phyloP scores from a whole-genome alignment of 306 rosid species.

The Calophaca sinica region DNA sequence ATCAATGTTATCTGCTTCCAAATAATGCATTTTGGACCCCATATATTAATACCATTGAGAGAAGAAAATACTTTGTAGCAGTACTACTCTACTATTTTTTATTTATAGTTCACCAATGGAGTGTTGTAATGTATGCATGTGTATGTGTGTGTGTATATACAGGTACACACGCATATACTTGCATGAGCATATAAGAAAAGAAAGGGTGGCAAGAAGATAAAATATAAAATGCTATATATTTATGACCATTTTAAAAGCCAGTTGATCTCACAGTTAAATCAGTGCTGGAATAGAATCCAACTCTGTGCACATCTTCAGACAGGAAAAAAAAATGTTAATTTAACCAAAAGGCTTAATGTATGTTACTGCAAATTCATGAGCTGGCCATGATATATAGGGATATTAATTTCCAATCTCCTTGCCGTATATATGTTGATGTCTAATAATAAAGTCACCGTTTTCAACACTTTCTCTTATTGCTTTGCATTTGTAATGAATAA shows the following conservation, averaged over 20 bases:
- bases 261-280: slow-evolving; percentile 51
- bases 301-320: slow-evolving; percentile 38
- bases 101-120: slow-evolving; percentile 32
- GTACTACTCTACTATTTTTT: not conserved
- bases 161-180: slow-evolving; percentile 13
- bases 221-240: slow-evolving; percentile 39
- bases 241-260: slow-evolving; percentile 34
- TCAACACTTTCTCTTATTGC: too few species aligned
- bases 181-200: slow-evolving; percentile 14
- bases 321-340: slow-evolving; percentile 37
- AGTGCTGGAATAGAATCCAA: slow-evolving; percentile 43
- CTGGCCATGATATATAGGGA: slow-evolving; percentile 35
- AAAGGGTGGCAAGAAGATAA: slow-evolving; percentile 44
- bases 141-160: not conserved
- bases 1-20: slow-evolving; percentile 59
- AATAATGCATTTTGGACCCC: slow-evolving; percentile 70
- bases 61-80: slow-evolving; percentile 25
- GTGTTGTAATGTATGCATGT: slow-evolving; percentile 5
- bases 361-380: slow-evolving; percentile 43
- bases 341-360: slow-evolving; percentile 35
- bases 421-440: slow-evolving; percentile 22
- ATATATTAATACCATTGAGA: slow-evolving; percentile 44
- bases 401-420: not conserved
- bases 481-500: too few species aligned
- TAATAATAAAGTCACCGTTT: not conserved